Evolutionary conservation across 164 flowering plant species (phyloP).

Genomic region (Vitis vinifera): ASM3070453v1 NC_081810.1:2296001-2296500

Average conservation of each 20-base stretch:
- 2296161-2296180: constrained; percentile 4
- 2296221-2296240: not conserved
- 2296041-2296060: constrained; percentile 3
- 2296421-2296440: too few relatives aligned
- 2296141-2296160: constrained; percentile 24
- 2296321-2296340: constrained; percentile 13
- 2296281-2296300: constrained; percentile 13
- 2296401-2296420: too few relatives aligned
- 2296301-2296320: constrained; percentile 12
- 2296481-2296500: too few relatives aligned
- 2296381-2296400: too few relatives aligned
- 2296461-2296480: too few relatives aligned
- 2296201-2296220: not conserved
- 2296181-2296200: constrained; percentile 1
- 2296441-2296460: too few relatives aligned
- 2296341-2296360: not conserved
- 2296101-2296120: not conserved
- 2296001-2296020: constrained; percentile 24
- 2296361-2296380: constrained; percentile 7
- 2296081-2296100: not conserved
- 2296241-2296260: constrained; percentile 7
- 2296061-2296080: not conserved
- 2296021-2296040: constrained; percentile 13
- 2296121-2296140: not conserved
- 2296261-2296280: constrained; percentile 7